Percentiles rank a stretch among this genome's conserved stretches.
These are phyloP conservation scores for Fusarium equiseti DNA, from an alignment of 2,329 filamentous ascomycete genomes.

Conservation along the genomic window DNA sequence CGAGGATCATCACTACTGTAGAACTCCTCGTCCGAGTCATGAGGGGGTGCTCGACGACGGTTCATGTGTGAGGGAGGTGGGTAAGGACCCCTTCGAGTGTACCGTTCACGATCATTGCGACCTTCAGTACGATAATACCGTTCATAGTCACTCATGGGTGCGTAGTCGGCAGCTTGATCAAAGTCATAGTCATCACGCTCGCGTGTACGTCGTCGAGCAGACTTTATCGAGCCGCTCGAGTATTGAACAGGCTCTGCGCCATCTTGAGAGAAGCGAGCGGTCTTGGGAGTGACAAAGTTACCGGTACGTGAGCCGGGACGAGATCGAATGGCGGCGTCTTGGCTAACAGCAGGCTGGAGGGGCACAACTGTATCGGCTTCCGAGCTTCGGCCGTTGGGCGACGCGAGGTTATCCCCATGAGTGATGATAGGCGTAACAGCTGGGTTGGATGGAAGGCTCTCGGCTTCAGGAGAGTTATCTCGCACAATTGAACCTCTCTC, in stretches of 20 bases:
- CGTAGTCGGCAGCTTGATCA: slow-evolving; percentile 40
- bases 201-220: slow-evolving; percentile 37
- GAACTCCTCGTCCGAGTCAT: slow-evolving; percentile 46
- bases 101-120: slow-evolving; percentile 38
- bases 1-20: slow-evolving; percentile 40
- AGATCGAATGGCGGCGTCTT: slow-evolving; percentile 34
- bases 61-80: slow-evolving; percentile 46
- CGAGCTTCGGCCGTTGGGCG: slow-evolving; percentile 16
- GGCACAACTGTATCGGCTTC: slow-evolving; percentile 41
- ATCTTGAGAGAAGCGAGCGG: slow-evolving; percentile 38
- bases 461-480: slow-evolving; percentile 19
- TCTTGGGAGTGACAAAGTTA: slow-evolving; percentile 30
- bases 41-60: slow-evolving; percentile 32
- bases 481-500: slow-evolving; percentile 32
- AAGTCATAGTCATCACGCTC: slow-evolving; percentile 44
- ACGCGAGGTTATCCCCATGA: slow-evolving; percentile 12
- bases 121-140: slow-evolving; percentile 44
- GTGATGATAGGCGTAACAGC: slow-evolving; percentile 25
- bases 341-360: slow-evolving; percentile 37
- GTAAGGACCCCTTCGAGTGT: slow-evolving; percentile 40
- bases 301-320: slow-evolving; percentile 38
- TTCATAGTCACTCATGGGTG: slow-evolving; percentile 41
- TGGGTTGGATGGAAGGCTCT: slow-evolving; percentile 16
- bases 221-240: slow-evolving; percentile 39
- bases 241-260: slow-evolving; percentile 42